A percentile compares a stretch with the other conserved stretches of the same genome.
phyloP scores from a whole-genome alignment of 345 rosid species.

The Eucalyptus grandis region DNA sequence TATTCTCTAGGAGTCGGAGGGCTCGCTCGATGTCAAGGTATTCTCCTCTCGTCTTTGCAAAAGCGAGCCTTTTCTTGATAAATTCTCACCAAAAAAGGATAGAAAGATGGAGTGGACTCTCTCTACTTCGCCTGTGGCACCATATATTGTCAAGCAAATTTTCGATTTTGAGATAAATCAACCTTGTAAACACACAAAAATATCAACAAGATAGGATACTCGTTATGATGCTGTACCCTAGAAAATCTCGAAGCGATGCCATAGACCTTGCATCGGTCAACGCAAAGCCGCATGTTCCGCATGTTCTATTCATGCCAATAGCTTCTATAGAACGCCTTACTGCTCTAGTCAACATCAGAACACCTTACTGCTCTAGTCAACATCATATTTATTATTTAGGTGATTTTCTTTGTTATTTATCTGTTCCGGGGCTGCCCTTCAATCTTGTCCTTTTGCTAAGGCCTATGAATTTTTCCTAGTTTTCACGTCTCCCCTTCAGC shows the following conservation, averaged over 20 bases:
- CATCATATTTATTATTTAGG: not conserved
- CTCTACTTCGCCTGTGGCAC: not conserved
- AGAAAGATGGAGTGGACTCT: not conserved
- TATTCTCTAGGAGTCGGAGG: rapidly evolving
- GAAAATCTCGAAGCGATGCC: not conserved
- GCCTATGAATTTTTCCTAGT: not conserved
- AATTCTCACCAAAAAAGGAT: not conserved
- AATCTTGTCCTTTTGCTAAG: not conserved
- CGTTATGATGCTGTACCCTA: not conserved
- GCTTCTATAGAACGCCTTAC: not conserved
- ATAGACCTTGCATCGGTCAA: not conserved
- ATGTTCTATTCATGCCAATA: not conserved
- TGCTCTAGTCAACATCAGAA: not conserved
- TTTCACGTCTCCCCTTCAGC: not conserved
- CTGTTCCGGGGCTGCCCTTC: not conserved
- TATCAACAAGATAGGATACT: not conserved
- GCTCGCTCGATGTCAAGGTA: not conserved
- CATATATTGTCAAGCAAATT: not conserved
- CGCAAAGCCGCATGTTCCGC: not conserved
- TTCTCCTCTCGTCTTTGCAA: not conserved
- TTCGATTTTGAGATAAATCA: not conserved
- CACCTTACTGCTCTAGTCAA: not conserved
- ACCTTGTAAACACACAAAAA: not conserved
- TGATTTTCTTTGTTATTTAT: not conserved
- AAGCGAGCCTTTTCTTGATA: not conserved